Percentiles rank a stretch among this genome's conserved stretches.
Conservation (phyloP, 1,139 yeast genomes). For the Pichia sorboxylosa region DNA sequence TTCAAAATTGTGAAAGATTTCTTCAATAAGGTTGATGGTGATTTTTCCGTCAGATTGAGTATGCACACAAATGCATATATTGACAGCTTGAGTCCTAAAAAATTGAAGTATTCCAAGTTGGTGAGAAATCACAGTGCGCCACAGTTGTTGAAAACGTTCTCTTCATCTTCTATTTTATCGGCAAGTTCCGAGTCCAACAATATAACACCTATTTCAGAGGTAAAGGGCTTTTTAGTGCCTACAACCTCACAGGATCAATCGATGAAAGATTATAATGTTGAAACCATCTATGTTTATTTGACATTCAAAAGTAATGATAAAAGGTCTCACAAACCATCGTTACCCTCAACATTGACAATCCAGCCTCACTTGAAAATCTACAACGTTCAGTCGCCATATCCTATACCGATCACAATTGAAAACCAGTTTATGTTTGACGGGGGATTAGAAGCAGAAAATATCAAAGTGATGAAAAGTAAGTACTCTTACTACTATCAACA, state of each 20-base stretch:
- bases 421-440: constrained; percentile 10
- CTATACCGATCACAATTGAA: constrained; percentile 18
- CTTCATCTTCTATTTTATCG: not conserved
- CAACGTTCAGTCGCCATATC: constrained; percentile 12
- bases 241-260: not conserved
- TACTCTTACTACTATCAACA: constrained; percentile 7
- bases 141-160: too few relatives aligned
- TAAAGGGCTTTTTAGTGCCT: not conserved
- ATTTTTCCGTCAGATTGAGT: constrained; percentile 5
- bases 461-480: constrained; percentile 8
- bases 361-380: constrained; percentile 11
- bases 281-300: constrained; percentile 4
- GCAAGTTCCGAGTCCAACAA: not conserved
- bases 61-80: constrained; percentile 8
- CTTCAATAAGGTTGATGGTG: constrained; percentile 14
- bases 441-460: constrained; percentile 4
- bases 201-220: not conserved
- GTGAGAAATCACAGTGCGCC: not conserved
- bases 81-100: constrained; percentile 11
- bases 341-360: constrained; percentile 11
- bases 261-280: not conserved
- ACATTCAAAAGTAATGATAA: constrained; percentile 5
- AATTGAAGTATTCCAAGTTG: not conserved
- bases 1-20: constrained; percentile 7
- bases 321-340: constrained; percentile 3